Base-by-base conservation (phyloP, 768 basidiomycete species). In the Amyloporia xantha region DNA sequence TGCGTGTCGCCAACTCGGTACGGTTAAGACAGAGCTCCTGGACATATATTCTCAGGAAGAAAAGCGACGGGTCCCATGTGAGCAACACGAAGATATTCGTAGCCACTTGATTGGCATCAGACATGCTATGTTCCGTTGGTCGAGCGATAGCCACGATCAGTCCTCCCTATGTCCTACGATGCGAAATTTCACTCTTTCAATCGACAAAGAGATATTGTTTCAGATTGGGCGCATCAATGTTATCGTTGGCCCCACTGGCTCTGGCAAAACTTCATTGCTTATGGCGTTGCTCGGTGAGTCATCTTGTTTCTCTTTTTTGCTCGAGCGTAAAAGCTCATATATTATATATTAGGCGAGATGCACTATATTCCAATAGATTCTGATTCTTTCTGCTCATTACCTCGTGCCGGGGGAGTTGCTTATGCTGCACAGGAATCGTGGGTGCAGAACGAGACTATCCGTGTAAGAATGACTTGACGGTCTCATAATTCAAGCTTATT, bases 311-410 rank as follows among this genome's bases (percentile, higher is more conserved):
- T n/a, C n/a, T n/a, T n/a, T n/a, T n/a, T n/a, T 4, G 82, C 80
- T 4, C 82, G 82, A 62, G 81, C 81, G 81, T 7, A 84, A 84
- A 64, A 83, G 82, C 0, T 81, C 79, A 0, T 58, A 82, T 25
- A 66, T 82, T 19, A 82, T 84, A 79, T 81, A 81, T 1, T 81
- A 12, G 73, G 64, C 48, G 62, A 63, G 64, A 78, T 87, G 79
- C 81, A 85, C 60, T 81, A 79, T 57, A 56, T 58, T 1, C 59
- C 64, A 2, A 10, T 33, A 1, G 58, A 55, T 6, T 57, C 67
- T n/a, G 67, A 66, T 23, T 68, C 73, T 1, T 69, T 64, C 54
- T 71, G 65, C 57, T 69, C 65, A 41, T 59, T 78, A 0, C 75
- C 75, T 2, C 60, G 76, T 6, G 56, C 64, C 5, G 66, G 66